Conservation (phyloP, 805 yeast genomes). For the Suhomyces sp. region DNA sequence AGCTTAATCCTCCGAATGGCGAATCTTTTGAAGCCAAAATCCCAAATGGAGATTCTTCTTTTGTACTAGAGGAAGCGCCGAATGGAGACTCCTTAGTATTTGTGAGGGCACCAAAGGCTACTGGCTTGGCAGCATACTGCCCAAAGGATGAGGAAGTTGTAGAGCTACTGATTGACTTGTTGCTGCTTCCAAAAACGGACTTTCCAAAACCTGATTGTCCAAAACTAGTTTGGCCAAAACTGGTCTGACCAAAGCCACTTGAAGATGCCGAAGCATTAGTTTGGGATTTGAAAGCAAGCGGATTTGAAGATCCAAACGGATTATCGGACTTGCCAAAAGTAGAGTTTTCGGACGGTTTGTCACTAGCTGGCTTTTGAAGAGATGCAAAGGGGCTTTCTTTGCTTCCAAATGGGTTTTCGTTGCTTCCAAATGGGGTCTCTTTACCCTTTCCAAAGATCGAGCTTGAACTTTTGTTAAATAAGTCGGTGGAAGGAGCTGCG, state of each 20-base stretch:
- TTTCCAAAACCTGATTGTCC: conserved; percentile 9
- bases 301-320: not conserved
- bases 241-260: conserved; percentile 9
- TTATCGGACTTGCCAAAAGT: not conserved
- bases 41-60: conserved; percentile 6
- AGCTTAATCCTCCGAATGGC: not conserved
- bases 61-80: not conserved
- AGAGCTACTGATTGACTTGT: not conserved
- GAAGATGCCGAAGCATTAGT: not conserved
- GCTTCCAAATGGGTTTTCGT: not conserved
- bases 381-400: not conserved
- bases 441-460: not conserved
- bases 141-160: conserved; percentile 7
- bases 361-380: not conserved
- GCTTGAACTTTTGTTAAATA: not conserved
- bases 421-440: not conserved
- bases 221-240: conserved; percentile 16
- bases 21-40: conserved; percentile 1
- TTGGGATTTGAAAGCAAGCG: not conserved
- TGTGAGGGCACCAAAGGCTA: not conserved
- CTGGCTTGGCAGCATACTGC: not conserved
- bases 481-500: not conserved
- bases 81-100: conserved; percentile 5
- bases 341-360: not conserved
- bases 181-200: conserved; percentile 4